A percentile compares a stretch with the other conserved stretches of the same genome.
Conservation (phyloP, 176 grass and related monocot species). For the Zoysia pacifica region DNA sequence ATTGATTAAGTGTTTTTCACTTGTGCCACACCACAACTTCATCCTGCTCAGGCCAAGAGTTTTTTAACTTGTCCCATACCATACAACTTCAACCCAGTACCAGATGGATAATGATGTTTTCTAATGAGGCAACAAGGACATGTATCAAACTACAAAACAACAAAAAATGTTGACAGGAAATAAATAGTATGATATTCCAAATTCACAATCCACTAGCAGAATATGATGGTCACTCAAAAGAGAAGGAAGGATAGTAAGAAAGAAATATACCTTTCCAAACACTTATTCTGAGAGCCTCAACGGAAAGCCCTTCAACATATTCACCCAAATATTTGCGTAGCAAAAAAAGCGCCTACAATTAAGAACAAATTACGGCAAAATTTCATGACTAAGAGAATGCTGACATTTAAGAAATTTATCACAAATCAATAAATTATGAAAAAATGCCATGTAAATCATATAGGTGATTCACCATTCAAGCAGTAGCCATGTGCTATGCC, state of each 20-base stretch:
- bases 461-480: slow-evolving; percentile 9
- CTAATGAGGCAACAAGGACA: background rate
- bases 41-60: background rate
- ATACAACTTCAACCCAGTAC: slow-evolving; percentile 11
- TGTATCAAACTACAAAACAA: slow-evolving; percentile 4
- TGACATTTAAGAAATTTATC: background rate
- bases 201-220: slow-evolving; percentile 14
- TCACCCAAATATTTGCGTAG: slow-evolving; percentile 96
- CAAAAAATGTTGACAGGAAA: slow-evolving; percentile 11
- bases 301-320: slow-evolving; percentile 97
- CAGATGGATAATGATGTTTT: slow-evolving; percentile 22
- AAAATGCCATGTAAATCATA: background rate
- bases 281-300: slow-evolving; percentile 94
- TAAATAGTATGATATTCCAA: slow-evolving; percentile 21
- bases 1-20: no score
- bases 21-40: no score
- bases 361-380: slow-evolving; percentile 23
- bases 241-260: background rate
- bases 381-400: slow-evolving; percentile 3
- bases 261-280: slow-evolving; percentile 87
- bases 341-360: slow-evolving; percentile 72
- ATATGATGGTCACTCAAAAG: slow-evolving; percentile 28
- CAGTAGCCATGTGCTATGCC: no score
- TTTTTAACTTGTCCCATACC: background rate
- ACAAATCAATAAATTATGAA: background rate